These are phyloP conservation scores for Trypanosoma avium DNA, from an alignment of 208 protist genomes.

Conservation along the genomic window DNA sequence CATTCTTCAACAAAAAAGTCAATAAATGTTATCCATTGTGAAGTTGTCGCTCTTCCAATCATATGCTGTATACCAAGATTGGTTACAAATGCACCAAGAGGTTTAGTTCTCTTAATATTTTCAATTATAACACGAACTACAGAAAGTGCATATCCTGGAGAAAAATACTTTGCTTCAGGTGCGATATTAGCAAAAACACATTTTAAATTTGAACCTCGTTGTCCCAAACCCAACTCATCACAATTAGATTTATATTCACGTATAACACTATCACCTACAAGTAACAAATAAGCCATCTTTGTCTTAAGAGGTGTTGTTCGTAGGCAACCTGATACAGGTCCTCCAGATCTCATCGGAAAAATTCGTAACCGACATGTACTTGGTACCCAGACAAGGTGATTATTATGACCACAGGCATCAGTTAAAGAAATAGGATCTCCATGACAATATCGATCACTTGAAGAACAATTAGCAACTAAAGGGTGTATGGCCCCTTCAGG, in stretches of 20 bases:
- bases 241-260: slow-evolving; percentile 20
- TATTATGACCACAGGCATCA: slow-evolving; percentile 20
- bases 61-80: slow-evolving; percentile 26
- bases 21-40: slow-evolving; percentile 16
- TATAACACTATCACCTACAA: slow-evolving; percentile 16
- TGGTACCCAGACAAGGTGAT: slow-evolving; percentile 24
- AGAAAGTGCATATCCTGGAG: slow-evolving; percentile 1
- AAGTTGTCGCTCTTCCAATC: slow-evolving; percentile 10
- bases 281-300: neutral
- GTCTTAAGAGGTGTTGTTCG: neutral
- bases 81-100: slow-evolving; percentile 17
- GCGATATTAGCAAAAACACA: slow-evolving; percentile 27
- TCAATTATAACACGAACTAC: slow-evolving; percentile 16
- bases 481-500: neutral
- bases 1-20: slow-evolving; percentile 13
- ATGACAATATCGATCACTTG: slow-evolving; percentile 17
- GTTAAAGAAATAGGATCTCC: slow-evolving; percentile 22
- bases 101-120: slow-evolving; percentile 4
- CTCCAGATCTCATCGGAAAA: neutral
- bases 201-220: neutral
- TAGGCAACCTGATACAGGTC: neutral
- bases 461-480: slow-evolving; percentile 5
- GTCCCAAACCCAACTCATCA: neutral
- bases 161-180: slow-evolving; percentile 15
- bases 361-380: slow-evolving; percentile 16